Base-by-base conservation (phyloP, 176 grass and related monocot species). In the Juncus effusus region DNA sequence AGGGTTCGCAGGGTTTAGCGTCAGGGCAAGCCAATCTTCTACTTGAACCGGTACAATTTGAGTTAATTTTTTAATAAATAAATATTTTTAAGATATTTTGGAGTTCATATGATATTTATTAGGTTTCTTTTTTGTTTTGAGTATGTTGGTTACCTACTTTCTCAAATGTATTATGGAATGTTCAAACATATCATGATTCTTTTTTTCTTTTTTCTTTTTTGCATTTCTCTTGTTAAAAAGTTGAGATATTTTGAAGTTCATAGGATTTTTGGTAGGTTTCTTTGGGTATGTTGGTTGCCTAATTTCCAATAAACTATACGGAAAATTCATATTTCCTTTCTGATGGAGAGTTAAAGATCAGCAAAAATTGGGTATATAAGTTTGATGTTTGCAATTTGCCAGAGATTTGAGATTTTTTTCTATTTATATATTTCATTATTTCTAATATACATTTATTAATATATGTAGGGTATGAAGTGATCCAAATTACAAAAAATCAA, bases 11-110 rank as follows among this genome's bases (percentile, higher is more conserved):
- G 74, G 61, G 88, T n/a, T 73, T 99, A 0, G 73, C 88, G 74
- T 89, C 88, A 62, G 92, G 88, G 94, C 88, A 99, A 76, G 88
- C 88, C 51, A 99, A 99, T 74, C 88, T 99, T 65, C 60, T 99
- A 35, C 92, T 99, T 78, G 94, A 99, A 70, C 94, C 88, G 5
- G 64, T 89, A 15, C 79, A 93, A 76, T 99, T 99, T 69, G 94
- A 99, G 88, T 88, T 99, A 89, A 54, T 44, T 45, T 7, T 45
- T 45, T 45, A n/a, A n/a, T n/a, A n/a, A n/a, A n/a, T n/a, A n/a
- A n/a, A n/a, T n/a, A n/a, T n/a, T n/a, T n/a, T n/a, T n/a, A n/a
- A n/a, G n/a, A n/a, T n/a, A n/a, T 45, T 45, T 45, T 7, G 5
- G 7, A 56, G 6, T 69, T 54, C 36, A 38, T 69, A 3, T 12